Evolutionary conservation across 2,329 filamentous ascomycete species (phyloP).

Genomic region (Penicillium sp.): DNA sequence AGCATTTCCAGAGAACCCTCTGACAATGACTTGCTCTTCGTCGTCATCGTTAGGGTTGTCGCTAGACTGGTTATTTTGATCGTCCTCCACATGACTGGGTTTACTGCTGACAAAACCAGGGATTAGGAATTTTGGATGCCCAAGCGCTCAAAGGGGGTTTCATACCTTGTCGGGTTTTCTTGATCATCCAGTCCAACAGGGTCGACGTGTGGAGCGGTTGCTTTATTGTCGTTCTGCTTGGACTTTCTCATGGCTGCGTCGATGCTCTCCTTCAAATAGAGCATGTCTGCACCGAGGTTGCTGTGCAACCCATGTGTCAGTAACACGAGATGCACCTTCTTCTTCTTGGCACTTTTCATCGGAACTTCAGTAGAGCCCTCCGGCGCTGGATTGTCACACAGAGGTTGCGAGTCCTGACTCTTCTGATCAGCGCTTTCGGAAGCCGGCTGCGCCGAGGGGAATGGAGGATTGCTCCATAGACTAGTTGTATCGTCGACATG

Average conservation of each 20-base stretch:
- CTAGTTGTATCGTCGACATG: slow-evolving; percentile 84
- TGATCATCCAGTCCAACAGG: not conserved
- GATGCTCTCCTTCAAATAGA: slow-evolving; percentile 96
- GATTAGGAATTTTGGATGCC: not conserved
- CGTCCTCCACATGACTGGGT: not conserved
- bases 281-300: slow-evolving; percentile 93
- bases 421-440: slow-evolving; percentile 39
- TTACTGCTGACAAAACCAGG: not conserved
- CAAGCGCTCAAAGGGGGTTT: not conserved
- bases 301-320: slow-evolving; percentile 94
- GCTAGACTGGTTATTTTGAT: not conserved
- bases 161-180: slow-evolving; percentile 1
- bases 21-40: slow-evolving; percentile 76
- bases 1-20: slow-evolving; percentile 86
- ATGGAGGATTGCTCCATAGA: slow-evolving; percentile 86
- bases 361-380: slow-evolving; percentile 8
- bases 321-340: slow-evolving; percentile 78
- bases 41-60: slow-evolving; percentile 46
- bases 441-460: slow-evolving; percentile 58
- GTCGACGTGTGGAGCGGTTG: slow-evolving; percentile 37
- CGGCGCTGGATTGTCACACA: slow-evolving; percentile 11
- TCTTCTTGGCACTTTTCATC: slow-evolving; percentile 35
- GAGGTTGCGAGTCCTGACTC: slow-evolving; percentile 20
- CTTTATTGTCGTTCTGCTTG: slow-evolving; percentile 59
- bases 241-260: slow-evolving; percentile 77